Conservation (phyloP, 106 monocot genomes). For the Dendrobium officinale region DNA sequence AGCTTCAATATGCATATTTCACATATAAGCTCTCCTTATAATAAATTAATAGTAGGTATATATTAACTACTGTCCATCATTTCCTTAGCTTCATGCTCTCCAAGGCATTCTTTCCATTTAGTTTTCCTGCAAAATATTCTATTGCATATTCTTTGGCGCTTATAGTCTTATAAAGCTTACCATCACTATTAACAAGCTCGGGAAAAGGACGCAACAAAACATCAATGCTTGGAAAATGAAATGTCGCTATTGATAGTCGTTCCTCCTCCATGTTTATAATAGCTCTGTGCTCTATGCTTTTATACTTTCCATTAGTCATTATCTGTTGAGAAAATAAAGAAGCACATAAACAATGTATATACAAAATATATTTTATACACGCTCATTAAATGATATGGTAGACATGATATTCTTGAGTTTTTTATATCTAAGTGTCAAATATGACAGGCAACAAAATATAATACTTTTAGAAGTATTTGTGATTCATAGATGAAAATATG, state of each 20-base stretch:
- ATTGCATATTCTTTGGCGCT: background rate
- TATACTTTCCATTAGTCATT: slow-evolving; percentile 33
- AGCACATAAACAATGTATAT: too few relatives aligned
- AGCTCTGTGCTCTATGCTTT: slow-evolving; percentile 45
- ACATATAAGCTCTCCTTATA: too few relatives aligned
- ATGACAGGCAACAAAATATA: too few relatives aligned
- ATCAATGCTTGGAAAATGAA: slow-evolving; percentile 6
- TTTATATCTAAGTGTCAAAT: too few relatives aligned
- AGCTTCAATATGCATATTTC: too few relatives aligned
- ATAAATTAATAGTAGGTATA: too few relatives aligned
- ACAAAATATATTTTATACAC: too few relatives aligned
- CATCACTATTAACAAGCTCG: background rate
- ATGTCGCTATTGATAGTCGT: slow-evolving; percentile 27
- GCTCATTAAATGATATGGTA: too few relatives aligned
- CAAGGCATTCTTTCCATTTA: slow-evolving; percentile 17
- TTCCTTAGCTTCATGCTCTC: slow-evolving; percentile 13
- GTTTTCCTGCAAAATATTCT: slow-evolving; percentile 1
- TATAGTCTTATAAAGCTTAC: slow-evolving; percentile 11
- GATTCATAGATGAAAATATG: too few relatives aligned
- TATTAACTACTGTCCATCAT: background rate
- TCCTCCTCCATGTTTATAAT: slow-evolving; percentile 18
- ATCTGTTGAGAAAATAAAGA: slow-evolving; percentile 10
- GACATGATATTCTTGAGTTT: too few relatives aligned
- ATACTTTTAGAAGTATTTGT: too few relatives aligned
- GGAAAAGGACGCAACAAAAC: slow-evolving; percentile 24